Evolutionary conservation across 2,329 filamentous ascomycete genomes (phyloP).

Genomic region (Ophiocordyceps unilateralis): DNA sequence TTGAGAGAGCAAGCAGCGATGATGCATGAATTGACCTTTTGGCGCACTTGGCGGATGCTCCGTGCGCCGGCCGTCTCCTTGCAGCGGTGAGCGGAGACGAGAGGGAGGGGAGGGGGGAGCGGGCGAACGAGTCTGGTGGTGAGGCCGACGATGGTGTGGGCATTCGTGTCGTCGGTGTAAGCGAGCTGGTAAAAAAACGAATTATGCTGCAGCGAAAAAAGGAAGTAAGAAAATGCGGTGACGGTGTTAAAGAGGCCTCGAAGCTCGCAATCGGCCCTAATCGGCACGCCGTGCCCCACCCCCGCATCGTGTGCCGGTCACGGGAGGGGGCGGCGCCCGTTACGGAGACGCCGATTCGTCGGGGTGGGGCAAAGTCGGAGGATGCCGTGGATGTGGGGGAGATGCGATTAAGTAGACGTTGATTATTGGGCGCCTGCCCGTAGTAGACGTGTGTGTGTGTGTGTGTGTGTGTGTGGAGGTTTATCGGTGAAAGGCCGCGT

Average conservation of each 20-base stretch:
- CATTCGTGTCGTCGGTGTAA: too few species aligned
- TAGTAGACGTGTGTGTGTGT: too few species aligned
- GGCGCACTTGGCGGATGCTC: background rate
- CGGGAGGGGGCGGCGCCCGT: background rate
- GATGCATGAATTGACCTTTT: background rate
- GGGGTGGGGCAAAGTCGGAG: background rate
- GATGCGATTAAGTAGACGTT: background rate
- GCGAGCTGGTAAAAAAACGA: background rate
- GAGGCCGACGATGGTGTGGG: too few species aligned
- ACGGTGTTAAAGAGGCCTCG: too few species aligned
- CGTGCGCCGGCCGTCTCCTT: background rate
- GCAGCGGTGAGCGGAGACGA: background rate
- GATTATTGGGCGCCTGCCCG: too few species aligned
- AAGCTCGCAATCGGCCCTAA: too few species aligned
- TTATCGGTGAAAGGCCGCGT: too few species aligned
- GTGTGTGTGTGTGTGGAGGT: too few species aligned
- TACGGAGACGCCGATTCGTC: background rate
- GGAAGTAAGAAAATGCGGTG: background rate
- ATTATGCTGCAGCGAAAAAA: background rate
- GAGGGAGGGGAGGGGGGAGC: background rate
- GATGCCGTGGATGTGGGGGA: too few species aligned
- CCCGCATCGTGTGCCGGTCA: conserved; percentile 1
- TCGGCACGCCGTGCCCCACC: background rate
- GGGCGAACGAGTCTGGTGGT: background rate
- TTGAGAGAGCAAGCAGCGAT: background rate